These are phyloP conservation scores for Combretum micranthum DNA, from an alignment of 345 rosid genomes.

Conservation along the genomic window DNA sequence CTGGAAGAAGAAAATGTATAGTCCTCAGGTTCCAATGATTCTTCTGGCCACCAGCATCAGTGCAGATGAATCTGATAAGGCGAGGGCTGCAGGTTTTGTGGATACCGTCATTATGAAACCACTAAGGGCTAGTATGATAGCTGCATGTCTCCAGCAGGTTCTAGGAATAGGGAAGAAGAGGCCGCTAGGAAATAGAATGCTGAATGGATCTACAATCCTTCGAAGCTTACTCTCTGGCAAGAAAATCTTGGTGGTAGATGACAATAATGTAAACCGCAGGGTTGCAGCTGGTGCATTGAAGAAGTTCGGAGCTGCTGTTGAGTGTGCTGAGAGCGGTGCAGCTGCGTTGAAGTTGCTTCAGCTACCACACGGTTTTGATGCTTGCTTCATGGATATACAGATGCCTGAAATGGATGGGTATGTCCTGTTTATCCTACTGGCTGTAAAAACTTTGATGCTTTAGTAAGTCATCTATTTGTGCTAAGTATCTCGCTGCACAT, in stretches of 20 bases:
- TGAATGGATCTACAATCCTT: conserved; percentile 39
- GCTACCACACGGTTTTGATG: conserved; percentile 76
- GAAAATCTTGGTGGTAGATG: conserved; percentile 91
- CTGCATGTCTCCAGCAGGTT: conserved; percentile 87
- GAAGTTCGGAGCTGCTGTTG: conserved; percentile 88
- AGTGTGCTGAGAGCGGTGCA: conserved; percentile 82
- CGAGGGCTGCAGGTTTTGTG: conserved; percentile 76
- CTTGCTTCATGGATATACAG: conserved; percentile 99
- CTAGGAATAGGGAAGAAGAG: conserved; percentile 62
- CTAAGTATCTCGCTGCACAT: too few relatives aligned
- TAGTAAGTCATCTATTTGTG: too few relatives aligned
- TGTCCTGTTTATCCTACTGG: conserved; percentile 4
- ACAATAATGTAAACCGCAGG: conserved; percentile 78
- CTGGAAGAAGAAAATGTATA: conserved; percentile 43
- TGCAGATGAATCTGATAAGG: conserved; percentile 52
- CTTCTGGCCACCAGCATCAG: conserved; percentile 80
- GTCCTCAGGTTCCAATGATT: conserved; percentile 47
- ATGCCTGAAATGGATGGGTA: conserved; percentile 99
- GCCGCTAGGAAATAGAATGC: conserved; percentile 31
- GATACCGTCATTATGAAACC: conserved; percentile 95
- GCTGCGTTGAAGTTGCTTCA: conserved; percentile 69
- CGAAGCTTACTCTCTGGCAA: conserved; percentile 60
- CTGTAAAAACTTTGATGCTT: background rate
- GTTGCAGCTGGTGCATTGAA: conserved; percentile 94
- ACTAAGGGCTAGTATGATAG: conserved; percentile 89